Conservation (phyloP, 1,284 basidiomycete species). For the Bjerkandera adusta region DNA sequence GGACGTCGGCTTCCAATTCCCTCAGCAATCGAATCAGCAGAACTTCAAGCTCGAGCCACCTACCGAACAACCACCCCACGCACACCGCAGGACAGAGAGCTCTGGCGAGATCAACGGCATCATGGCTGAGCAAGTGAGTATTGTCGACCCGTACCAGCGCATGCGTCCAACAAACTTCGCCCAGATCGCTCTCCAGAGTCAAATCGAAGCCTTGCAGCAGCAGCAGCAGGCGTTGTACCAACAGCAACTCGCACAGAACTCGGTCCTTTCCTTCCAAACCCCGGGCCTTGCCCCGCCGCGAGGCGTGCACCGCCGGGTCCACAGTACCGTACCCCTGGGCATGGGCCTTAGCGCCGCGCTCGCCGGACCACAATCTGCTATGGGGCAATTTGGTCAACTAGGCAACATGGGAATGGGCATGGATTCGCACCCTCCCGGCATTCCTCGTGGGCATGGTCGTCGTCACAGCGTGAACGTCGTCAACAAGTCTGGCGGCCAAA, state of each 20-base stretch:
- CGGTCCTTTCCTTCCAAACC: constrained; percentile 68
- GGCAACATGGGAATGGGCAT: constrained; percentile 55
- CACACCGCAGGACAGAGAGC: constrained; percentile 58
- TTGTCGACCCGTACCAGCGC: neutral
- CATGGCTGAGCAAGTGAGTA: constrained; percentile 84
- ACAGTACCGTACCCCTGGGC: constrained; percentile 77
- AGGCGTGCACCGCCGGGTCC: constrained; percentile 80
- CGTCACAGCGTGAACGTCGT: constrained; percentile 94
- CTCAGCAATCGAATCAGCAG: constrained; percentile 60
- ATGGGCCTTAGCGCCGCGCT: constrained; percentile 43
- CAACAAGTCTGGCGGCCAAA: constrained; percentile 61
- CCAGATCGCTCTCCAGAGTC: constrained; percentile 85
- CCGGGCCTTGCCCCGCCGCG: constrained; percentile 68
- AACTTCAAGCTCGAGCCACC: constrained; percentile 30
- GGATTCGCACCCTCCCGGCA: constrained; percentile 60
- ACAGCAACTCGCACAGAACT: constrained; percentile 79
- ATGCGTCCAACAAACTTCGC: constrained; percentile 9
- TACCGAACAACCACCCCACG: constrained; percentile 34
- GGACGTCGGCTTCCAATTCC: constrained; percentile 78
- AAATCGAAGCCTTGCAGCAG: constrained; percentile 89
- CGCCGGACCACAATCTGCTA: constrained; percentile 50
- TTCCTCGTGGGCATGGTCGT: constrained; percentile 85
- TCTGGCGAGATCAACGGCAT: constrained; percentile 77
- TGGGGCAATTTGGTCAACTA: constrained; percentile 68
- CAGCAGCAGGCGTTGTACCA: constrained; percentile 88